Percentiles rank a stretch among this genome's conserved stretches.
These are phyloP conservation scores for Chlamydomonas schloesseri DNA, from an alignment of 139 green algal species.

Conservation along the genomic window DNA sequence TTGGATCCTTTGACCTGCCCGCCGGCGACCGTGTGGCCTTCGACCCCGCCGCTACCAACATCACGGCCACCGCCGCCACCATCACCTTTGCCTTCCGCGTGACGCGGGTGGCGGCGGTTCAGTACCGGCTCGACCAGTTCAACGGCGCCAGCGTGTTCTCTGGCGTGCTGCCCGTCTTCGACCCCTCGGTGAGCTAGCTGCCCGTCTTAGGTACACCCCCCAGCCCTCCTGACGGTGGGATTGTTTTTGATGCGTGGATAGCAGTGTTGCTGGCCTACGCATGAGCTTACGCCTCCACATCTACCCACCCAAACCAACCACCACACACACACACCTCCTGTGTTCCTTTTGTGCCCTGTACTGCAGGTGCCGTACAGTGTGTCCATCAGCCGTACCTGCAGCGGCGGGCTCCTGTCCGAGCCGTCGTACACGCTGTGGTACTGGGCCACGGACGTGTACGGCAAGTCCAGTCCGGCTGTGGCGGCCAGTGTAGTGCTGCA, in stretches of 20 bases:
- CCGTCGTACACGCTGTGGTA: conserved; percentile 63
- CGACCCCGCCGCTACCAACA: neutral
- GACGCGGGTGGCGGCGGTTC: conserved; percentile 34
- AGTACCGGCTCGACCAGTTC: conserved; percentile 48
- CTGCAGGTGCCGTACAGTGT: conserved; percentile 6
- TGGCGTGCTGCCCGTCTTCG: conserved; percentile 47
- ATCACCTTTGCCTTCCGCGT: conserved; percentile 43
- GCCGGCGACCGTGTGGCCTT: conserved; percentile 14
- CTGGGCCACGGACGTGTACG: conserved; percentile 59
- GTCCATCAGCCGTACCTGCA: conserved; percentile 8
- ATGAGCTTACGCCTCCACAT: too few species aligned
- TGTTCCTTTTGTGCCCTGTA: neutral
- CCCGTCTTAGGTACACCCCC: too few species aligned
- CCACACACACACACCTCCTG: neutral
- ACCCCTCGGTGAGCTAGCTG: conserved; percentile 23
- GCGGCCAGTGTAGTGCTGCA: neutral
- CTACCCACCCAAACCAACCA: neutral
- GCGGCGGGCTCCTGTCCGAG: neutral
- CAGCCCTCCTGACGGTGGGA: too few species aligned
- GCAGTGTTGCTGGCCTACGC: too few species aligned
- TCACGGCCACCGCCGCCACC: conserved; percentile 1
- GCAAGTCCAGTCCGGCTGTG: neutral
- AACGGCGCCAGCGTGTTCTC: conserved; percentile 24
- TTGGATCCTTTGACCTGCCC: conserved; percentile 15
- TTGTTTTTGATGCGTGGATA: too few species aligned